Percentiles rank a stretch among this genome's conserved stretches.
phyloP scores from a whole-genome alignment of 1,284 basidiomycete species.

The Bjerkandera adusta region DNA sequence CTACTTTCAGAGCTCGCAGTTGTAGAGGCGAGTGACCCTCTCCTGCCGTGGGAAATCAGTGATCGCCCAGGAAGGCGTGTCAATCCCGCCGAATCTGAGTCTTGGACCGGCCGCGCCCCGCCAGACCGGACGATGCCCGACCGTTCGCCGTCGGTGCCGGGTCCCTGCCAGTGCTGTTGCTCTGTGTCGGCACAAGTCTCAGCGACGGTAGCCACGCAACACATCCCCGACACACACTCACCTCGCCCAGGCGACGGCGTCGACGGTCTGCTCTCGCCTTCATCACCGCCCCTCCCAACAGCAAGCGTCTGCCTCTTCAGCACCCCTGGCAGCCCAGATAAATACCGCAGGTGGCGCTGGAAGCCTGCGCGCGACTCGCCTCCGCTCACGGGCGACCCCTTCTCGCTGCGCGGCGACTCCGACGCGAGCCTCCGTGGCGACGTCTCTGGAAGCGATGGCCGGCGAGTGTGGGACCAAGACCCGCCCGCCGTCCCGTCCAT shows the following conservation, averaged over 20 bases:
- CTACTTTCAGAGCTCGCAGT: conserved; percentile 27
- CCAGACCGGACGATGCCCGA: background rate
- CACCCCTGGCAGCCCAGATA: conserved; percentile 32
- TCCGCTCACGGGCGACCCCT: conserved; percentile 7
- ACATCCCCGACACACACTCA: conserved; percentile 2
- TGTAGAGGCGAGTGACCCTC: conserved; percentile 19
- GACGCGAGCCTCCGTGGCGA: background rate
- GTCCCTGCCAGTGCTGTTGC: too few relatives aligned
- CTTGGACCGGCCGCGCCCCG: background rate
- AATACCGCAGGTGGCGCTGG: conserved; percentile 19
- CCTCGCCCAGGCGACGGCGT: conserved; percentile 4
- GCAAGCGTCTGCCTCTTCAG: conserved; percentile 32
- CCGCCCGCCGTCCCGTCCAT: conserved; percentile 16
- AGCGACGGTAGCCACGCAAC: conserved; percentile 8
- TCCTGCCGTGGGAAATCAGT: conserved; percentile 27
- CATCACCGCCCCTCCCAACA: conserved; percentile 15
- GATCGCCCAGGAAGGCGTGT: conserved; percentile 11
- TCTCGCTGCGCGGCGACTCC: conserved; percentile 8
- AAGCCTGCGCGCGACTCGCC: conserved; percentile 2
- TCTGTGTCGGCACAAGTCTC: too few relatives aligned
- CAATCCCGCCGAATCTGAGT: background rate
- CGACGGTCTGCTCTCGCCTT: conserved; percentile 5
- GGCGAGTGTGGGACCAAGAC: background rate
- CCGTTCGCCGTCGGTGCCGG: conserved; percentile 2
- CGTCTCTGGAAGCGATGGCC: conserved; percentile 5